A percentile compares a stretch with the other conserved stretches of the same genome.
phyloP scores from a whole-genome alignment of 106 monocot species.

The Allium cepa region DNA sequence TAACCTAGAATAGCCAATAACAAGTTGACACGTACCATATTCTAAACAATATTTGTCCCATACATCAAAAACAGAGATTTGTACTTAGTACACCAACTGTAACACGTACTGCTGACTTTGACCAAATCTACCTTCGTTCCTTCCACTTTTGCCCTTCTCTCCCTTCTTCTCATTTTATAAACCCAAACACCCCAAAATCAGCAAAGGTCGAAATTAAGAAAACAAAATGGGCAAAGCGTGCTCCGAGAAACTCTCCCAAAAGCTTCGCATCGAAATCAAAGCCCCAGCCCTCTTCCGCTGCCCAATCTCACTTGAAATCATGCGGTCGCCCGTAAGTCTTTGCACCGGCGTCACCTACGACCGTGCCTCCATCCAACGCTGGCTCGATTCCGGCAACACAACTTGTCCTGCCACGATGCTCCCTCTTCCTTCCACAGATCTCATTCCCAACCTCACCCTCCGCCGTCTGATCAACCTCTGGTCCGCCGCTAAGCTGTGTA shows the following conservation, averaged over 20 bases:
- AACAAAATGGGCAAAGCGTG: neutral
- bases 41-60: no score
- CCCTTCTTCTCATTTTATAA: neutral
- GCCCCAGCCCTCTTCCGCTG: constrained; percentile 78
- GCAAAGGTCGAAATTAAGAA: neutral
- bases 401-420: constrained; percentile 93
- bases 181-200: neutral
- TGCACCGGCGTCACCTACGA: constrained; percentile 97
- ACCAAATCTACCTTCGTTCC: neutral
- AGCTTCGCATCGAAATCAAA: constrained; percentile 38
- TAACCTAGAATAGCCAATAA: no score
- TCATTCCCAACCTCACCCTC: constrained; percentile 81
- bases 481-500: constrained; percentile 13
- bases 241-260: neutral
- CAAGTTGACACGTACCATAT: no score
- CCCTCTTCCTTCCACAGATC: constrained; percentile 66
- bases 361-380: constrained; percentile 71
- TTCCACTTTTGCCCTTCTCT: neutral
- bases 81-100: neutral
- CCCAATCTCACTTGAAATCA: constrained; percentile 93
- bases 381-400: constrained; percentile 78
- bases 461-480: constrained; percentile 78
- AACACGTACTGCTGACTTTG: neutral
- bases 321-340: constrained; percentile 94
- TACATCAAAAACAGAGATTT: no score